Evolutionary conservation across 2,329 filamentous ascomycete species (phyloP), one percentile per base, ranked within the genome.

Genomic region (Fusarium dimerum): DNA sequence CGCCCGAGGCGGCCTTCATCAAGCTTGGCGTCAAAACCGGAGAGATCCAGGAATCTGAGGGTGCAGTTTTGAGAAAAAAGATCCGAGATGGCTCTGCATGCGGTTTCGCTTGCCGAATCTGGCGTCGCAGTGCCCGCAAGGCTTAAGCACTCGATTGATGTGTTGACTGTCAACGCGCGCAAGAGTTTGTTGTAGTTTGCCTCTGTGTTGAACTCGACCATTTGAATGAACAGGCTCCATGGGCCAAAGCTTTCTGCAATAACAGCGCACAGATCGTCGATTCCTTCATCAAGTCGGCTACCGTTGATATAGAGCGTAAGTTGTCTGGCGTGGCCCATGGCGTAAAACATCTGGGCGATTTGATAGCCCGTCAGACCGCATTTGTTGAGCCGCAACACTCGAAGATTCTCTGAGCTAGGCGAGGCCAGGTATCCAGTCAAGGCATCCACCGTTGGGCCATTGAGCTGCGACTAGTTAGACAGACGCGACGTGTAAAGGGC

Each of bases 121-220:
- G 80, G 75, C 1, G 76, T 78, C 0, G 80, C 77, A 5, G 80
- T 82, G 17, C 81, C 81, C 1, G 78, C 79, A 43, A 84, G 69
- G 54, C 77, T 83, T 36, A 84, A 70, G 42, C 79, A 78, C 40
- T 76, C 68, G 42, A 84, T 78, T 5, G 77, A 75, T 12, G 68
- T 73, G 53, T 80, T 81, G n/a, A 72, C 61, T 1, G 80, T 73
- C 45, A 84, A 67, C 3, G 80, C 78, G 15, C 67, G 70, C 53
- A 84, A 66, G 5, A 84, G 72, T 48, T 73, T 74, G 49, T 80
- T 73, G 57, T 80, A 84, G 60, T 75, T 81, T 10, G 65, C 64
- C 61, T 83, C 81, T 39, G 76, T 67, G 17, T 72, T 70, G 57
- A 84, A 83, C 54, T 83, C 79, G n/a, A 83, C 70, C 80, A 84